Evolutionary conservation across 1,284 basidiomycete genomes (phyloP), one percentile per base, ranked within the genome.

Genomic region (Marasmius oreades): DNA sequence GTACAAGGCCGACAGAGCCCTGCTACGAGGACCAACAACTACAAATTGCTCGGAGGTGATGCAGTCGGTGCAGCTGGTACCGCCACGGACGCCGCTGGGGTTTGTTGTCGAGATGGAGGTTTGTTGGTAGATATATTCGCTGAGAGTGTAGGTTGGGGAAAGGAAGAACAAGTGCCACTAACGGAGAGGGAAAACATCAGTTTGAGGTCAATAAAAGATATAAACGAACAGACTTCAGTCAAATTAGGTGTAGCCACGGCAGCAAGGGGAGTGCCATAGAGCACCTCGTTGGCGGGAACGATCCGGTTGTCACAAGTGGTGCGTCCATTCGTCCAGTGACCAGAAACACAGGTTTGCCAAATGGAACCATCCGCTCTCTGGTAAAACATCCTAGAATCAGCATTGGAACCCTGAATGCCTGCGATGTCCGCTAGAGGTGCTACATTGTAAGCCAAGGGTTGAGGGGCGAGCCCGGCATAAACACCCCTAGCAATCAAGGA

Each of bases 91-190:
- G 10, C 52, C 52, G 22, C 52, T 53, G 1, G 52, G 52, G 24
- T 53, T 53, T 12, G 52, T 53, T 18, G 33, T n/a, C 12, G 37
- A 43, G 5, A 53, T 44, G 42, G 52, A 11, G 7, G 52, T 43
- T 10, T 34, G 11, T 44, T 53, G 52, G 23, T 26, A 53, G 39
- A 53, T 44, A 39, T 53, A 53, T 31, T 53, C 52, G 42, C 52
- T 53, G 22, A 53, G 18, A 22, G 39, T 53, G 39, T 26, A 22
- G 39, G 52, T 53, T 14, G 52, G 10, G 16, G 52, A 53, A 26
- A 53, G 22, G 52, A 53, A 53, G 52, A 26, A 53, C 28, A 53
- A 22, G 23, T 53, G 52, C 52, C 52, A 53, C 52, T 53, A 31
- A n/a, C 5, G 23, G 42, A 42, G 7, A 44, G n/a, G 24, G 33